These are phyloP conservation scores for Tetrahymena elliotti DNA, from an alignment of 73 alveolate genomes.

Conservation along the genomic window DNA sequence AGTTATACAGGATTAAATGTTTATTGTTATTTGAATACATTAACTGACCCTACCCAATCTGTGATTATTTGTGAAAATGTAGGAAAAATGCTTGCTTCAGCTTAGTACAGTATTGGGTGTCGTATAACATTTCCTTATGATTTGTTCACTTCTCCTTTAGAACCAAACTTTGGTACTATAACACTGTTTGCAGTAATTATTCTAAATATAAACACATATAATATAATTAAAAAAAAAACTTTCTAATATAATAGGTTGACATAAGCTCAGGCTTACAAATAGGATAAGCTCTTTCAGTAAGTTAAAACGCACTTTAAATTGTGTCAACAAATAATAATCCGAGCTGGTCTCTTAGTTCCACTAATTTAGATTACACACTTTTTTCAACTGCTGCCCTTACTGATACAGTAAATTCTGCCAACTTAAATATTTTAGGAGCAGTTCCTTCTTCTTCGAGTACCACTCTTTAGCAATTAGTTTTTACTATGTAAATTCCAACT, in stretches of 20 bases:
- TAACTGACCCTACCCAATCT: background rate
- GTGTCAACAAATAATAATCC: background rate
- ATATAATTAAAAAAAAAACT: background rate
- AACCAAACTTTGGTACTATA: slow-evolving; percentile 16
- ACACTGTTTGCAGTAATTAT: slow-evolving; percentile 5
- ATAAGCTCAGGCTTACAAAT: background rate
- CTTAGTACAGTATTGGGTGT: slow-evolving; percentile 12
- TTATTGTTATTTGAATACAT: background rate
- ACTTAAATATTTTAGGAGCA: background rate
- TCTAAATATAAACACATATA: too few species aligned
- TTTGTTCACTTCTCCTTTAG: slow-evolving; percentile 20
- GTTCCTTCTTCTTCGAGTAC: background rate
- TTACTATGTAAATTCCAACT: background rate
- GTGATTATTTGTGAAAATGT: slow-evolving; percentile 17
- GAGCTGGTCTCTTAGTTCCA: background rate
- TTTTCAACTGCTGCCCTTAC: background rate
- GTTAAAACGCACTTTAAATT: background rate
- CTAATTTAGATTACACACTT: background rate
- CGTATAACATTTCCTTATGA: slow-evolving; percentile 37
- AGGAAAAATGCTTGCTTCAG: slow-evolving; percentile 1
- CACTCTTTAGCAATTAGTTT: background rate
- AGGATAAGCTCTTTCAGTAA: background rate
- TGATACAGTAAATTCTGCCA: background rate
- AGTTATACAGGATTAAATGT: slow-evolving; percentile 3
- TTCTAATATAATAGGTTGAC: background rate